phyloP scores from a whole-genome alignment of 768 basidiomycete species.

The Tubosaeta brunneosetosa region DNA sequence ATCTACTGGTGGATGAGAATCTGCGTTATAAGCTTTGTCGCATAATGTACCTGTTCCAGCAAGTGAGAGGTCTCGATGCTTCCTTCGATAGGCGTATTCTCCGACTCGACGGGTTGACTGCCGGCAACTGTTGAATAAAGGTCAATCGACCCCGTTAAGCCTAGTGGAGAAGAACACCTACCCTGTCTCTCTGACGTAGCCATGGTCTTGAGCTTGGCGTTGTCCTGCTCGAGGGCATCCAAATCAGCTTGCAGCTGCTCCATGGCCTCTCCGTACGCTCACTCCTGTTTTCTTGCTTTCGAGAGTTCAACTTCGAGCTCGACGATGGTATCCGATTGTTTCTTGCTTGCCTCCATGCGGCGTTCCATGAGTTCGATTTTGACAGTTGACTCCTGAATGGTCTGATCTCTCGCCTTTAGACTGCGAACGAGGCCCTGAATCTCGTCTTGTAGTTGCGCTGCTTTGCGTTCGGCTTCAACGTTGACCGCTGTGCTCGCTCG shows the following conservation, averaged over 20 bases:
- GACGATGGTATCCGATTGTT: conserved; percentile 77
- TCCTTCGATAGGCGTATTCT: conserved; percentile 66
- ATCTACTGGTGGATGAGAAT: conserved; percentile 45
- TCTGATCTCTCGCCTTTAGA: conserved; percentile 85
- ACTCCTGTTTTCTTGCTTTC: conserved; percentile 83
- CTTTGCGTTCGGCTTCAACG: conserved; percentile 87
- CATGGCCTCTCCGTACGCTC: conserved; percentile 88
- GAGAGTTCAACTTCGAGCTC: conserved; percentile 78
- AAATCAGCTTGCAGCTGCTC: conserved; percentile 88
- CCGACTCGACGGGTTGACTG: conserved; percentile 49
- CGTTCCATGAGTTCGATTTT: conserved; percentile 96
- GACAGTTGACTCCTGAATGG: conserved; percentile 79
- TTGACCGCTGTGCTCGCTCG: conserved; percentile 81
- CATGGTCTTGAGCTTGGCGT: conserved; percentile 70
- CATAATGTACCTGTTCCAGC: conserved; percentile 66
- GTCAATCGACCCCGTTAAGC: background rate
- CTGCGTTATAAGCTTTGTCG: background rate
- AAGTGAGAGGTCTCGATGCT: conserved; percentile 85
- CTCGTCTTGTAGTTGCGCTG: conserved; percentile 82
- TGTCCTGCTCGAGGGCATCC: conserved; percentile 83
- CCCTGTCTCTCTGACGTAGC: conserved; percentile 69
- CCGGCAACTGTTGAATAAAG: conserved; percentile 36
- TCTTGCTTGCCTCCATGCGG: conserved; percentile 85
- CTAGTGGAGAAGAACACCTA: conserved; percentile 27
- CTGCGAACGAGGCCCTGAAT: conserved; percentile 81